Percentiles rank a stretch among this genome's conserved stretches.
These are phyloP conservation scores for Marchantia paleacea DNA, from an alignment of 225 moss, liverwort and hornwort species.

Conservation along the genomic window DNA sequence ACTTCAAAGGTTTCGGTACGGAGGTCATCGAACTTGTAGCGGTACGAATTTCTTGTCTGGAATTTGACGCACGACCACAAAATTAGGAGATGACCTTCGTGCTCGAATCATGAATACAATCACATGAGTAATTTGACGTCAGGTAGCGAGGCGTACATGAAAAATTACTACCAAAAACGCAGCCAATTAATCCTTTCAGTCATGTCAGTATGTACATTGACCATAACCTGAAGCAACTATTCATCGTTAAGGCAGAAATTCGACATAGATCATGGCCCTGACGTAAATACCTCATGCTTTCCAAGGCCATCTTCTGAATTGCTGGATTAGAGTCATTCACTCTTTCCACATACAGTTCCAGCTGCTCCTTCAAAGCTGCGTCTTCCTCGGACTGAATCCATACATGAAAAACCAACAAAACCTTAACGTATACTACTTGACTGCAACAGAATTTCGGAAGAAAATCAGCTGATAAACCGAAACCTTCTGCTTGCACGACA, in stretches of 20 bases:
- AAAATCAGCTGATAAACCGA: neutral
- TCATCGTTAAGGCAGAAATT: neutral
- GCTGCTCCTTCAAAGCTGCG: conserved; percentile 89
- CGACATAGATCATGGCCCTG: neutral
- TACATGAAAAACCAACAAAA: conserved; percentile 25
- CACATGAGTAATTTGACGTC: neutral
- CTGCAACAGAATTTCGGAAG: neutral
- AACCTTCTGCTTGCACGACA: neutral
- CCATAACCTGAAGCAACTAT: neutral
- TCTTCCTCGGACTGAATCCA: conserved; percentile 64
- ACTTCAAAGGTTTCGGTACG: conserved; percentile 96
- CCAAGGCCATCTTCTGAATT: conserved; percentile 79
- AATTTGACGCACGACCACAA: neutral
- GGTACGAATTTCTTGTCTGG: conserved; percentile 96
- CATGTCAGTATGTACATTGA: neutral
- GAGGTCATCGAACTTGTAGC: conserved; percentile 99
- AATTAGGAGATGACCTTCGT: neutral
- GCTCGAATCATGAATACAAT: neutral
- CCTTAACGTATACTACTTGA: neutral
- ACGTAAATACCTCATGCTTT: conserved; percentile 76
- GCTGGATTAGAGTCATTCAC: conserved; percentile 72
- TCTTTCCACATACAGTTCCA: conserved; percentile 95
- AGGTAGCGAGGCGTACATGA: neutral
- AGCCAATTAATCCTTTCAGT: neutral
- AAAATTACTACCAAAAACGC: neutral